Evolutionary conservation across 1,284 basidiomycete species (phyloP).

Genomic region (Earliella scabrosa): DNA sequence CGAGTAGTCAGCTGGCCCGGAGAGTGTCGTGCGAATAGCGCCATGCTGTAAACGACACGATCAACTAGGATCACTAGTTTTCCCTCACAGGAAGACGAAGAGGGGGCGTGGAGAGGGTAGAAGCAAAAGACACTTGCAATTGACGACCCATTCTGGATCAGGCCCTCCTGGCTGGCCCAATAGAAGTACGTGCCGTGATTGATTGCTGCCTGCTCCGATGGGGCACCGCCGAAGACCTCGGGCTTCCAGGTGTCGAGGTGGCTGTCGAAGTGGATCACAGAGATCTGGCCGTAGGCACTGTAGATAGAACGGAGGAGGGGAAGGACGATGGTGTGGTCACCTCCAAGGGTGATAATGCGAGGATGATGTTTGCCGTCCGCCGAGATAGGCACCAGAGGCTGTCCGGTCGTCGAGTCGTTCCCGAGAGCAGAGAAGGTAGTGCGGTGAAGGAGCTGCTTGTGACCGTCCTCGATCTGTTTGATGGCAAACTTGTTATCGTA

Average conservation of each 20-base stretch:
- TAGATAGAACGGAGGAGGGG: constrained; percentile 69
- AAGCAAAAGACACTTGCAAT: constrained; percentile 70
- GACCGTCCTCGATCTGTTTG: constrained; percentile 72
- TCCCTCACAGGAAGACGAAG: constrained; percentile 15
- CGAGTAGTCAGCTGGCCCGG: constrained; percentile 69
- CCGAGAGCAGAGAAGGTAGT: constrained; percentile 61
- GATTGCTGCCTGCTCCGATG: constrained; percentile 67
- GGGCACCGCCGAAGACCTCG: constrained; percentile 69
- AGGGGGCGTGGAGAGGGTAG: constrained; percentile 20
- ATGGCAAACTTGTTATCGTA: constrained; percentile 75
- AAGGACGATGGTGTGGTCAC: constrained; percentile 78
- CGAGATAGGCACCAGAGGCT: constrained; percentile 56
- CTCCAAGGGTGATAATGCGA: constrained; percentile 73
- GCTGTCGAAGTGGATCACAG: constrained; percentile 82
- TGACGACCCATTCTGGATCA: constrained; percentile 77
- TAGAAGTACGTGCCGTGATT: constrained; percentile 83
- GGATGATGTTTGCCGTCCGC: constrained; percentile 69
- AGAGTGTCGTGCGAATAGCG: constrained; percentile 77
- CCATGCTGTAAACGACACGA: constrained; percentile 64
- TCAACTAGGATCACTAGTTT: constrained; percentile 73
- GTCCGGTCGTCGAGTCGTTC: constrained; percentile 60
- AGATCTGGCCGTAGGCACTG: constrained; percentile 71
- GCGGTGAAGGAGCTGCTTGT: constrained; percentile 65
- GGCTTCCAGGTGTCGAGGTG: constrained; percentile 79
- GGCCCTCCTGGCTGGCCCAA: constrained; percentile 76